Evolutionary conservation across 306 rosid genomes (phyloP).

Genomic region (Dalbergia cochinchinensis): DNA sequence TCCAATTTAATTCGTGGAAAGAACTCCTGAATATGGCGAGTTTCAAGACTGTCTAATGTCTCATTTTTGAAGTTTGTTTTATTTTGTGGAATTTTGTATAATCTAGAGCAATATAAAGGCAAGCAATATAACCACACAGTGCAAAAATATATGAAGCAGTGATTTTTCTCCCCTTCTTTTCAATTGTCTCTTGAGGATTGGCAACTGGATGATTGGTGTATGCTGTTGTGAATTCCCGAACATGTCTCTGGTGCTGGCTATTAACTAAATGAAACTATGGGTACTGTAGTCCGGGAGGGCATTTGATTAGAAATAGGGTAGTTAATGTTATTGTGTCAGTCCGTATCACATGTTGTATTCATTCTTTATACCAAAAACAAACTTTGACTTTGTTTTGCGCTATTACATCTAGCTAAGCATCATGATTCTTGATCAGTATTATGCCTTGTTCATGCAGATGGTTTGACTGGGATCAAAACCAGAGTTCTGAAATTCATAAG

Average conservation of each 20-base stretch:
- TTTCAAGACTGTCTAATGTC: constrained; percentile 1
- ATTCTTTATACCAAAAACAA: neutral
- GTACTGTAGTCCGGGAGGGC: constrained; percentile 5
- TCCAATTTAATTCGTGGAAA: constrained; percentile 2
- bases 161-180: neutral
- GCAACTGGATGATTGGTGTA: constrained; percentile 26
- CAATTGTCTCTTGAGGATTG: constrained; percentile 18
- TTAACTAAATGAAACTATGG: constrained; percentile 29
- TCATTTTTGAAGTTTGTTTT: neutral
- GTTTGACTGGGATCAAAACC: constrained; percentile 67
- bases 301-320: constrained; percentile 5
- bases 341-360: constrained; percentile 8
- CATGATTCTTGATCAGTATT: constrained; percentile 23
- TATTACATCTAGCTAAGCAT: constrained; percentile 20
- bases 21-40: neutral
- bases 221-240: constrained; percentile 32
- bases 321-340: constrained; percentile 31
- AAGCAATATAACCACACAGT: neutral
- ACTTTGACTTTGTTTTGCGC: constrained; percentile 1
- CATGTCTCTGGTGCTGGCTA: constrained; percentile 30
- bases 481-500: constrained; percentile 51
- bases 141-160: constrained; percentile 16
- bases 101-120: constrained; percentile 4
- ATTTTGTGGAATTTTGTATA: constrained; percentile 5
- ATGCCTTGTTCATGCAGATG: constrained; percentile 59